Base-by-base conservation (phyloP, 169 alveolate genomes). In the Eimeria necatrix region DNA sequence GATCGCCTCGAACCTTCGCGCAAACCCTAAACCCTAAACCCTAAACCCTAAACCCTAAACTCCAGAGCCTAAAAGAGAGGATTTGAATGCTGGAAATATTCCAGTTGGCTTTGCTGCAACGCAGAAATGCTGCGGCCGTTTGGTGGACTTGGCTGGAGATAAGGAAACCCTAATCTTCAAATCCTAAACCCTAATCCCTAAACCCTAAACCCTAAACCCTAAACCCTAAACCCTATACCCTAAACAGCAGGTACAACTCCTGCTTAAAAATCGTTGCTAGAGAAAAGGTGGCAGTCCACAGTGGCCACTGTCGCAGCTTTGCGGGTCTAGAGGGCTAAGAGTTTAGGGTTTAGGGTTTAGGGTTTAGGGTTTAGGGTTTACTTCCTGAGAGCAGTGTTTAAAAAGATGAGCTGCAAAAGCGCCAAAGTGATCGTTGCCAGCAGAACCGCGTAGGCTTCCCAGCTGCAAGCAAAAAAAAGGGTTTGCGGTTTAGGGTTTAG, bases 391-490 rank as follows among this genome's bases (percentile, higher is more conserved):
- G 93, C 93, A 56, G 85, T 22, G 32, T 93, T 93, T 4, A 93
- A n/a, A 24, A 83, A 93, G 4, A 93, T 8, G 64, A 93, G 76
- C 83, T 93, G 95, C 49, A 52, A 41, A 16, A 93, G 14, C 59
- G 91, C 93, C 53, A 93, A 49, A 2, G 46, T 6, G 53, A 51
- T n/a, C 26, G 87, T 80, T 22, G 81, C 64, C 10, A 93, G 24
- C 14, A 76, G 14, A 2, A 93, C 93, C 49, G 60, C 92, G 83
- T 93, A 93, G 4, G 93, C 71, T 83, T 92, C 22, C 95, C 95
- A 93, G 68, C 95, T 93, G 93, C 9, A 78, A 32, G 56, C 49
- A 89, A 24, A 2, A n/a, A 14, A 4, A 20, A 22, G 46, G 10
- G 20, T n/a, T n/a, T n/a, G n/a, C n/a, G n/a, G n/a, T n/a, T n/a